Evolutionary conservation across 352 stramenopile genomes (phyloP), one percentile per base, ranked within the genome.

Genomic region (Salisapilia sapeloensis): DNA sequence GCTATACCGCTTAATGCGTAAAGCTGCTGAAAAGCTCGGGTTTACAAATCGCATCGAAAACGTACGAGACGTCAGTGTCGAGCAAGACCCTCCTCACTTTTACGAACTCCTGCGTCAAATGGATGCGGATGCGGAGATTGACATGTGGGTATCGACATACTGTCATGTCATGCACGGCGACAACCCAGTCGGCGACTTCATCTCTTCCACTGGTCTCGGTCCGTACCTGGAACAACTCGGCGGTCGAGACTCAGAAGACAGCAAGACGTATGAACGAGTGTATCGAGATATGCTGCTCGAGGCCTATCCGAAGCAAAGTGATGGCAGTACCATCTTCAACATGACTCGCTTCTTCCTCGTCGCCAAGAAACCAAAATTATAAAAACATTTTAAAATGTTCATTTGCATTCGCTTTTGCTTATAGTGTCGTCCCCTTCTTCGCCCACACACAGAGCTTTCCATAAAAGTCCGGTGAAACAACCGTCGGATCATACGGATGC

Each of bases 381-480:
- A n/a, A n/a, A n/a, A n/a, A n/a, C n/a, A n/a, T n/a, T n/a, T n/a
- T n/a, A n/a, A n/a, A n/a, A n/a, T n/a, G n/a, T n/a, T n/a, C n/a
- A n/a, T n/a, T n/a, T n/a, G n/a, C n/a, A n/a, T n/a, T n/a, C n/a
- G n/a, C n/a, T n/a, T n/a, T n/a, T n/a, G n/a, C n/a, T n/a, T n/a
- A n/a, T n/a, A n/a, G n/a, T n/a, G n/a, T n/a, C n/a, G n/a, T n/a
- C n/a, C n/a, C n/a, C n/a, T n/a, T n/a, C n/a, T 33, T 47, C 33
- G n/a, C n/a, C 72, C 72, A 85, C 36, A 89, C 58, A 41, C 70
- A 85, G 23, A 85, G 55, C 42, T 89, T 85, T 41, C 74, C 74
- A 25, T 89, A 81, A 41, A 89, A 89, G 40, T 89, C 74, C 1
- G 67, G 70, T 11, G 74, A 89, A 17, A 84, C 70, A 35, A 89